These are phyloP conservation scores for Viola pubescens DNA, from an alignment of 441 rosid species.

Conservation along the genomic window DNA sequence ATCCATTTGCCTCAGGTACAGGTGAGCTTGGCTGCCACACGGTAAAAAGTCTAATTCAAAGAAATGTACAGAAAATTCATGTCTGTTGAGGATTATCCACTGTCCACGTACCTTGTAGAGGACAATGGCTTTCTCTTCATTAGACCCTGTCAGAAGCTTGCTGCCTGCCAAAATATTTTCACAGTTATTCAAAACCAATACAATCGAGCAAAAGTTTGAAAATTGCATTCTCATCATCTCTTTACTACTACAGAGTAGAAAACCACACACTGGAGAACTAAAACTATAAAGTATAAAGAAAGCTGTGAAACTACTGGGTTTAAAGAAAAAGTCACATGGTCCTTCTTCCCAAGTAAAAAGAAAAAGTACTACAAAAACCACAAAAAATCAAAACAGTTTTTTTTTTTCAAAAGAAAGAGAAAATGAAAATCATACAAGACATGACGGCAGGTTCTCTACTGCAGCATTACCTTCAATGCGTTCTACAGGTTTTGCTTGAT, in stretches of 20 bases:
- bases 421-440: not conserved
- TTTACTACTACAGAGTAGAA: not conserved
- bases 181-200: conserved; percentile 11
- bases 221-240: conserved; percentile 1
- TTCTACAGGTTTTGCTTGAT: conserved; percentile 38
- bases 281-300: too few species aligned
- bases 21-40: conserved; percentile 62
- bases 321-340: too few species aligned
- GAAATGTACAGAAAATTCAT: conserved; percentile 2
- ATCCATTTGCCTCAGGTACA: conserved; percentile 48
- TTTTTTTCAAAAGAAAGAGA: not conserved
- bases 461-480: conserved; percentile 55
- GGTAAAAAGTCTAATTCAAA: conserved; percentile 20
- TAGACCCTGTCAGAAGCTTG: conserved; percentile 35
- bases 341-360: too few species aligned
- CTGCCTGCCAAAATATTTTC: conserved; percentile 40
- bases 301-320: too few species aligned
- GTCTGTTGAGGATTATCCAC: conserved; percentile 11
- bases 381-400: too few species aligned
- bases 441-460: not conserved
- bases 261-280: not conserved
- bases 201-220: not conserved
- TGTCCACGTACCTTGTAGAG: conserved; percentile 56
- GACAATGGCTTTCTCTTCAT: conserved; percentile 82
- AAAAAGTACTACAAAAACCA: too few species aligned